These are phyloP conservation scores for Lachnellula hyalina DNA, from an alignment of 2,329 filamentous ascomycete genomes.

Conservation along the genomic window DNA sequence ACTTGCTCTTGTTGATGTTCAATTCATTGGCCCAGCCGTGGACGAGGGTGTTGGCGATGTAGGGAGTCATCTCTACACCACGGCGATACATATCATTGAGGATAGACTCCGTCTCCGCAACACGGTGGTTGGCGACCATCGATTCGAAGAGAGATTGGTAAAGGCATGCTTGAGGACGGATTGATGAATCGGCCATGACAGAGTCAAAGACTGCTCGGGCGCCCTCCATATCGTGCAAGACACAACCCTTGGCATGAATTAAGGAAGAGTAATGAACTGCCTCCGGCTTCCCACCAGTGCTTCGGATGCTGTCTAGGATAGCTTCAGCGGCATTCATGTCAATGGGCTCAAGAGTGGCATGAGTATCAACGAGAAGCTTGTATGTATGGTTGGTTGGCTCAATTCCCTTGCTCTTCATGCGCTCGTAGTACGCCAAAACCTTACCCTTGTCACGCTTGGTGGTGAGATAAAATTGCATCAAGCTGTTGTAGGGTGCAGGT, in stretches of 20 bases:
- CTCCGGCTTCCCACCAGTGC: slow-evolving; percentile 71
- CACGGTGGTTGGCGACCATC: slow-evolving; percentile 90
- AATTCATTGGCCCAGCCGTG: slow-evolving; percentile 90
- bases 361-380: slow-evolving; percentile 93
- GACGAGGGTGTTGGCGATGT: slow-evolving; percentile 97
- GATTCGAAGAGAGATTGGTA: slow-evolving; percentile 97
- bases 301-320: slow-evolving; percentile 72
- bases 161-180: slow-evolving; percentile 74
- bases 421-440: slow-evolving; percentile 90
- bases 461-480: slow-evolving; percentile 99
- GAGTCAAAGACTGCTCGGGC: slow-evolving; percentile 78
- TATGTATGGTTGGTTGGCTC: slow-evolving; percentile 92
- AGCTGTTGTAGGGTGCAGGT: slow-evolving; percentile 95
- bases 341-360: slow-evolving; percentile 88
- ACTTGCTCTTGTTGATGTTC: slow-evolving; percentile 71
- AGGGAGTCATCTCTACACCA: slow-evolving; percentile 82
- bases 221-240: slow-evolving; percentile 82
- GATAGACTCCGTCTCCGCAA: slow-evolving; percentile 68
- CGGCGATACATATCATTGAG: slow-evolving; percentile 69
- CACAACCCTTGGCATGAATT: slow-evolving; percentile 93
- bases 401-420: slow-evolving; percentile 85
- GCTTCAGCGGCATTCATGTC: slow-evolving; percentile 83
- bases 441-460: slow-evolving; percentile 95
- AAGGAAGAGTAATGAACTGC: slow-evolving; percentile 93
- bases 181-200: slow-evolving; percentile 61